Percentiles rank a stretch among this genome's conserved stretches.
Evolutionary conservation across 306 rosid genomes (phyloP).

Genomic region (Luffa aegyptiaca): DNA sequence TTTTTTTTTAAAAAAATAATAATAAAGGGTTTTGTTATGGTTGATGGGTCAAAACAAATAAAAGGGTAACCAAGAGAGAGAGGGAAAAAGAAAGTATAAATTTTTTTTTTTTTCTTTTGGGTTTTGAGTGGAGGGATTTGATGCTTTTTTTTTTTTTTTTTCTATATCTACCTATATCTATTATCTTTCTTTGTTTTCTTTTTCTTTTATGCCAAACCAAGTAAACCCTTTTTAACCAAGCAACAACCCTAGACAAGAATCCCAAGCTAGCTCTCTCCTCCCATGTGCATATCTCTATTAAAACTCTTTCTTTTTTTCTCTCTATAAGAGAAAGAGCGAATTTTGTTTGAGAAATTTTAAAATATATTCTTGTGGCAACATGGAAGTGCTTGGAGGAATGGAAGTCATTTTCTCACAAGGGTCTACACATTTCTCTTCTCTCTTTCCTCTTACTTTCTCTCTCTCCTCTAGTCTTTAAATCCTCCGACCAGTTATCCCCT

Average conservation of each 20-base stretch:
- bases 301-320: background rate
- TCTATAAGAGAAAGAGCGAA: background rate
- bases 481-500: conserved; percentile 20
- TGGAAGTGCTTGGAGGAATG: conserved; percentile 12
- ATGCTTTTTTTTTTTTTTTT: conserved; percentile 9
- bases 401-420: conserved; percentile 25
- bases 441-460: background rate
- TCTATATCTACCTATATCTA: background rate
- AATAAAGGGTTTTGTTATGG: background rate
- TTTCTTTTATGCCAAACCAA: background rate
- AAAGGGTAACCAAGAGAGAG: background rate
- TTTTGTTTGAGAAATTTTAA: background rate
- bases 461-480: conserved; percentile 32
- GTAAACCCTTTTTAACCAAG: background rate
- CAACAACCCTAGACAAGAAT: background rate
- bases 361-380: background rate
- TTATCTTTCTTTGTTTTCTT: background rate
- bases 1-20: too few relatives aligned
- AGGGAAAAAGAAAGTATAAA: background rate
- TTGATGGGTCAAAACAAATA: background rate
- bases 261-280: background rate
- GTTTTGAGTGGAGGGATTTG: conserved; percentile 20
- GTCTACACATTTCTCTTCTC: conserved; percentile 26
- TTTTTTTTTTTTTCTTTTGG: background rate
- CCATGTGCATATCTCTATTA: conserved; percentile 15